Conservation (phyloP, 2,329 filamentous ascomycete species). For the Aspergillus sp. region DNA sequence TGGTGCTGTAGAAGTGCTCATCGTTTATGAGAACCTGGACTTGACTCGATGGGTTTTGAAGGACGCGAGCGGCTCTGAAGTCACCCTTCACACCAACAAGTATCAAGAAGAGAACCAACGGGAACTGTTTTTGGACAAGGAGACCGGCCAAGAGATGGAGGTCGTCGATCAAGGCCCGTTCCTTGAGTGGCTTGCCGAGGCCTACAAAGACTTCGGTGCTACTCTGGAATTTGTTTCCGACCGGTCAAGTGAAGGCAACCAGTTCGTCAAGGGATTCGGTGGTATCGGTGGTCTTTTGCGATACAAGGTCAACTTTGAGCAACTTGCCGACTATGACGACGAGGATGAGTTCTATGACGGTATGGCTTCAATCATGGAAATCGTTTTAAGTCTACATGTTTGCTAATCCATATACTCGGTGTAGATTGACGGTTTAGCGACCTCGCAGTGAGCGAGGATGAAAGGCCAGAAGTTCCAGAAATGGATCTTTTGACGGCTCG, state of each 20-base stretch:
- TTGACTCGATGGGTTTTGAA: slow-evolving; percentile 88
- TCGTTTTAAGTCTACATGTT: neutral
- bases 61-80: slow-evolving; percentile 63
- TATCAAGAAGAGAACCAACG: slow-evolving; percentile 72
- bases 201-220: slow-evolving; percentile 96
- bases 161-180: slow-evolving; percentile 79
- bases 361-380: slow-evolving; percentile 20
- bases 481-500: slow-evolving; percentile 51
- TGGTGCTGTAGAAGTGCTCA: slow-evolving; percentile 87
- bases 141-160: slow-evolving; percentile 96
- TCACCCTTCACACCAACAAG: slow-evolving; percentile 83
- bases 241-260: slow-evolving; percentile 94
- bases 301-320: slow-evolving; percentile 99
- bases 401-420: slow-evolving; percentile 3
- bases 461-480: slow-evolving; percentile 54
- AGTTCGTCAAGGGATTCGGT: slow-evolving; percentile 99
- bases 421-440: slow-evolving; percentile 81
- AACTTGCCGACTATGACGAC: slow-evolving; percentile 84
- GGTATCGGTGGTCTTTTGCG: slow-evolving; percentile 94
- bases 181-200: slow-evolving; percentile 98
- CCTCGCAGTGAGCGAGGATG: slow-evolving; percentile 85
- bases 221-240: slow-evolving; percentile 96
- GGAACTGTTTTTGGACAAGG: slow-evolving; percentile 86
- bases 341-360: slow-evolving; percentile 88
- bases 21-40: slow-evolving; percentile 96